Evolutionary conservation across 148 eudicot species (phyloP), one percentile per base, ranked within the genome.

Genomic region (Camellia japonica): DNA sequence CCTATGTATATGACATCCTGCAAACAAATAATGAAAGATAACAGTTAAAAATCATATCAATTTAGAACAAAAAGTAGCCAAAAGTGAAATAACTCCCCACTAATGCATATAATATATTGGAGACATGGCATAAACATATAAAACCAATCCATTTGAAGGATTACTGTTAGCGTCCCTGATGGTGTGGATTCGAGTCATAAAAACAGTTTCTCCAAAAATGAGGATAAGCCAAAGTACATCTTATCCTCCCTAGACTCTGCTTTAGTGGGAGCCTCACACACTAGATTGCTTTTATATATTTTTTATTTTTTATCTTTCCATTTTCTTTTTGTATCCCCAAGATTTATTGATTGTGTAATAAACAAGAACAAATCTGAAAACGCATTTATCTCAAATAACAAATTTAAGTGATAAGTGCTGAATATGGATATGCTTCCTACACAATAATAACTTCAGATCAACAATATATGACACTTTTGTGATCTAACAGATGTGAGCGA

Each of bases 1-100:
- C 49, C 65, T 74, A 56, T 60, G 64, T 56, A 41, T 41, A 41
- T 41, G 61, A 72, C 61, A 38, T 58, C 77, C 77, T 74, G 77
- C 49, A 38, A 74, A 58, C 49, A 56, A 18, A 38, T 38, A 74
- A 56, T 61, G 38, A 58, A 44, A 56, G 65, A 41, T 6, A 55
- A 30, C 61, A 56, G 23, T 38, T 0, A 74, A 10, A 38, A 13
- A 15, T 3, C 44, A 11, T 8, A 6, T 56, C 20, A 56, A 18
- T 74, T 73, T 6, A 38, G 30, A 74, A 56, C 23, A 30, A 38
- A 58, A 49, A 58, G 47, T 47, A 74, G 64, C 64, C 1, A 15
- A 58, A 56, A 20, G 5, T 3, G 13, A 61, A 2, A 16, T 15
- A 61, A 49, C 52, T 49, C 10, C 19, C 6, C 38, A 30, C 38